Percentiles rank a stretch among this genome's conserved stretches.
These are phyloP conservation scores for Steccherinum ochraceum DNA, from an alignment of 768 basidiomycete species.

Conservation along the genomic window DNA sequence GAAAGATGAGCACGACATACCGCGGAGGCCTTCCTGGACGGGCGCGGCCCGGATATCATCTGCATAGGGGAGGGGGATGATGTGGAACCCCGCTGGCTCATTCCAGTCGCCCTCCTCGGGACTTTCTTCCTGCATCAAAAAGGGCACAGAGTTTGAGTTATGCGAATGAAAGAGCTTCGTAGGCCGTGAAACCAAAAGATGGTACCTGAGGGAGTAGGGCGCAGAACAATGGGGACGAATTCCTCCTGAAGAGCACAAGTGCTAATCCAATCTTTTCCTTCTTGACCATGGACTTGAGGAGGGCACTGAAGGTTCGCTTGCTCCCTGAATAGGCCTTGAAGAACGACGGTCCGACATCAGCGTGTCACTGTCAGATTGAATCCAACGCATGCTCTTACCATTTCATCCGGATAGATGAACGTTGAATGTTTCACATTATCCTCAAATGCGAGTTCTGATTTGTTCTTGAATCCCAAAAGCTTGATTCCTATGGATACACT, in stretches of 20 bases:
- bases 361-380: background rate
- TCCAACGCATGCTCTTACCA: slow-evolving; percentile 38
- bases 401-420: slow-evolving; percentile 91
- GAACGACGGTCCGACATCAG: slow-evolving; percentile 1
- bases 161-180: background rate
- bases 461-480: slow-evolving; percentile 87
- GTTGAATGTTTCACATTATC: slow-evolving; percentile 89
- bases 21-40: slow-evolving; percentile 56
- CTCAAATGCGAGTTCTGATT: slow-evolving; percentile 62
- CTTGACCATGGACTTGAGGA: slow-evolving; percentile 75
- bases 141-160: background rate
- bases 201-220: slow-evolving; percentile 81
- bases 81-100: slow-evolving; percentile 86
- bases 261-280: slow-evolving; percentile 83
- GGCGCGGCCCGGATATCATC: slow-evolving; percentile 88
- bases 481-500: slow-evolving; percentile 57
- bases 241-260: slow-evolving; percentile 60
- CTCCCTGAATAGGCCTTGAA: slow-evolving; percentile 78
- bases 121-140: slow-evolving; percentile 53
- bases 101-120: slow-evolving; percentile 65
- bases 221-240: slow-evolving; percentile 73
- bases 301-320: slow-evolving; percentile 84
- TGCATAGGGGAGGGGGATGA: slow-evolving; percentile 89
- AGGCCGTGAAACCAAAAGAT: too few species aligned
- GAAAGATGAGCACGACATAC: slow-evolving; percentile 30